Evolutionary conservation across 2,329 filamentous ascomycete genomes (phyloP).

Genomic region (Plenodomus biglobosus): DNA sequence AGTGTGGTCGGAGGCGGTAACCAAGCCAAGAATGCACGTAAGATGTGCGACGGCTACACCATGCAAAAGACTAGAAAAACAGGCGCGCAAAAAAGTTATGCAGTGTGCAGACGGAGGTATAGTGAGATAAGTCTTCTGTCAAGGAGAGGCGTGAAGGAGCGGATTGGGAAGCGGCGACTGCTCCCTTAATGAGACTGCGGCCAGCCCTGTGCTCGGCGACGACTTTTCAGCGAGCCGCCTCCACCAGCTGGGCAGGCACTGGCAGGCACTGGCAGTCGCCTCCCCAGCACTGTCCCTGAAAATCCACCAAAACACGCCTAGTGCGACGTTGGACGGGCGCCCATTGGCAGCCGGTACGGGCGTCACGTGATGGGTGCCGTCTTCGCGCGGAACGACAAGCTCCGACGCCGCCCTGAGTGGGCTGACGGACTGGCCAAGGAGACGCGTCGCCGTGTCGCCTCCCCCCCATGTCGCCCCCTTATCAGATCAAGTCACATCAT

Average conservation of each 20-base stretch:
- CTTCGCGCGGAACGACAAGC: conserved; percentile 5
- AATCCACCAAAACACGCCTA: conserved; percentile 3
- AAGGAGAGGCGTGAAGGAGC: conserved; percentile 4
- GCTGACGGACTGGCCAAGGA: conserved; percentile 19
- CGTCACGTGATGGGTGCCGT: not conserved
- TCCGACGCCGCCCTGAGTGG: conserved; percentile 5
- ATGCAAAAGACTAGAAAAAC: conserved; percentile 1
- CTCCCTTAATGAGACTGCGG: conserved; percentile 8
- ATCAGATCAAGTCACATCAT: conserved; percentile 18
- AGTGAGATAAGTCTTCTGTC: not conserved
- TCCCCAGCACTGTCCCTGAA: conserved; percentile 4
- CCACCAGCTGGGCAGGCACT: too few relatives aligned
- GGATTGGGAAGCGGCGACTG: conserved; percentile 4
- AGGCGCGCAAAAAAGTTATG: not conserved
- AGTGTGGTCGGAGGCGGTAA: conserved; percentile 4
- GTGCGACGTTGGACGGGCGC: not conserved
- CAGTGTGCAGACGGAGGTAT: not conserved
- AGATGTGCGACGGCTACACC: not conserved
- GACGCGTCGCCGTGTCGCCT: too few relatives aligned
- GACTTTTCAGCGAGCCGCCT: conserved; percentile 14
- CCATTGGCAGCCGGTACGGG: not conserved
- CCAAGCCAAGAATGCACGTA: not conserved
- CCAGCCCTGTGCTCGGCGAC: conserved; percentile 9
- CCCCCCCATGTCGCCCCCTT: too few relatives aligned
- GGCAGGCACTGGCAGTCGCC: too few relatives aligned